Conservation (phyloP, 257 asterid genomes). For the Solanum bulbocastanum region DNA sequence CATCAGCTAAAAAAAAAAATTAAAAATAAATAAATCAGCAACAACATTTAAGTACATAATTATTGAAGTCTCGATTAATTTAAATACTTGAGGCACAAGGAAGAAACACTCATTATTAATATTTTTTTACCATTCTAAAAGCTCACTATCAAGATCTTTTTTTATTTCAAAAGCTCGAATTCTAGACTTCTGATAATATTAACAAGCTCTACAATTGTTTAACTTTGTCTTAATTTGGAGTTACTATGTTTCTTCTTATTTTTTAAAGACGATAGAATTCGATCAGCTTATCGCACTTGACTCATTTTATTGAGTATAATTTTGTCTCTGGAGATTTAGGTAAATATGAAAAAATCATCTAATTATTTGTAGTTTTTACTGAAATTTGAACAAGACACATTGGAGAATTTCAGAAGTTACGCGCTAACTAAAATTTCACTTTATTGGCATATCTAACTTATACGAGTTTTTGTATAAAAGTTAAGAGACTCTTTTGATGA, state of each 20-base stretch:
- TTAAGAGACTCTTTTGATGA: no score
- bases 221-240: neutral
- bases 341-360: neutral
- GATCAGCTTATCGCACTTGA: neutral
- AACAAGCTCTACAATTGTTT: neutral
- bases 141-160: no score
- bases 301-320: neutral
- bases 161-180: neutral
- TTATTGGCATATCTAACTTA: no score
- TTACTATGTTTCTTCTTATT: neutral
- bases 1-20: constrained; percentile 27
- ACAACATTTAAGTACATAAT: neutral
- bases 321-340: neutral
- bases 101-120: neutral
- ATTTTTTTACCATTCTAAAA: neutral
- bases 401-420: fast-evolving
- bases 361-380: neutral
- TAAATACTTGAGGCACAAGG: neutral
- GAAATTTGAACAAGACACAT: neutral
- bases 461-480: fast-evolving
- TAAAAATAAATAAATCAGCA: neutral
- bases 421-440: fast-evolving
- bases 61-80: neutral
- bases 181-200: neutral
- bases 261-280: neutral